phyloP scores from a whole-genome alignment of 345 rosid genomes.

The Eucalyptus rudis region DNA sequence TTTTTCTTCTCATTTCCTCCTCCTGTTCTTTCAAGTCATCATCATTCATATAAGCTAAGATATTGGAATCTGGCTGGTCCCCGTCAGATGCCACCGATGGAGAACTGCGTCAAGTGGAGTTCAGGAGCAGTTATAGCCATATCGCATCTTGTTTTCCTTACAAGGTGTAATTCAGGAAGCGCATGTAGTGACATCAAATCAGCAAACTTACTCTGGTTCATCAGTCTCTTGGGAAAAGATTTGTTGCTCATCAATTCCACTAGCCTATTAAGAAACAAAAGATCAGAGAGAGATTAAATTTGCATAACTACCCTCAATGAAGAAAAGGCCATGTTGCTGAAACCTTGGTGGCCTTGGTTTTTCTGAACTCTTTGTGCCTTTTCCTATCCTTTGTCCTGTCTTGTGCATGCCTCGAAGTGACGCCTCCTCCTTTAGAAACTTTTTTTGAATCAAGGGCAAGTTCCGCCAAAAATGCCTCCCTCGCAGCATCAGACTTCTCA shows the following conservation, averaged over 20 bases:
- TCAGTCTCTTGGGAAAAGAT: constrained; percentile 22
- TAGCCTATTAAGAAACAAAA: constrained; percentile 23
- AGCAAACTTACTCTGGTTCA: constrained; percentile 40
- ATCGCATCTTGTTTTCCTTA: not conserved
- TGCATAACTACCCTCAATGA: not conserved
- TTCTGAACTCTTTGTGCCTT: constrained; percentile 58
- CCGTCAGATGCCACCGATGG: constrained; percentile 35
- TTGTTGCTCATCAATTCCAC: constrained; percentile 29
- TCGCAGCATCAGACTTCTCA: constrained; percentile 97
- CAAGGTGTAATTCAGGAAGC: not conserved
- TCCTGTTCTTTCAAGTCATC: constrained; percentile 49
- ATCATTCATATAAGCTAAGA: constrained; percentile 16
- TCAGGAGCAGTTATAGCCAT: not conserved
- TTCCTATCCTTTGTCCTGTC: constrained; percentile 85
- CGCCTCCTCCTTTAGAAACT: constrained; percentile 45
- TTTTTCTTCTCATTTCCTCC: constrained; percentile 60
- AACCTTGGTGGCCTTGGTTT: constrained; percentile 74
- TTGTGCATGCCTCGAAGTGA: constrained; percentile 37
- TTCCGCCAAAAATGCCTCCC: constrained; percentile 90
- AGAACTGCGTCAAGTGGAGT: constrained; percentile 36
- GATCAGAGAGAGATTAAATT: not conserved
- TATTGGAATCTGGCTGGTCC: constrained; percentile 36
- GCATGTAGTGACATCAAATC: not conserved
- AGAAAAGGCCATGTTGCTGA: not conserved
- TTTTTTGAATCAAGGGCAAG: constrained; percentile 86